phyloP scores from a whole-genome alignment of 2,329 filamentous ascomycete species.

The Talaromyces amestolkiae region DNA sequence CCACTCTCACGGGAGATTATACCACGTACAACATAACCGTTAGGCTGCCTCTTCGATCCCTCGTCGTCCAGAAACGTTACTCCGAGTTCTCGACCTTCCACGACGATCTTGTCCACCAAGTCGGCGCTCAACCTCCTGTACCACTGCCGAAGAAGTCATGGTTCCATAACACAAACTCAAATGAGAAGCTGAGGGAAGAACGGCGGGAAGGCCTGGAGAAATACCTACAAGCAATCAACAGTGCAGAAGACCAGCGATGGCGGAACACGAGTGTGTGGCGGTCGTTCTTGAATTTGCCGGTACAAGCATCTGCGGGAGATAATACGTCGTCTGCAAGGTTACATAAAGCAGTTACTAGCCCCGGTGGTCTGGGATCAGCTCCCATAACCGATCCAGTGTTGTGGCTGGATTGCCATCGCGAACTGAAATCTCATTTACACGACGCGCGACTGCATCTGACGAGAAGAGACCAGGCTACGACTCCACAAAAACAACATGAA shows the following conservation, averaged over 20 bases:
- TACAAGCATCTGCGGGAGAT: constrained; percentile 33
- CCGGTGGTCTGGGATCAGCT: constrained; percentile 30
- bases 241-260: constrained; percentile 56
- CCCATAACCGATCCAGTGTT: constrained; percentile 53
- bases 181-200: constrained; percentile 56
- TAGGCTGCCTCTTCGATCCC: constrained; percentile 59
- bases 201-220: constrained; percentile 56
- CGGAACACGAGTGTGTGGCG: constrained; percentile 57
- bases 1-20: constrained; percentile 49
- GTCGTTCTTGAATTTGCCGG: constrained; percentile 57
- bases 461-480: constrained; percentile 57
- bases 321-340: constrained; percentile 38
- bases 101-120: constrained; percentile 49
- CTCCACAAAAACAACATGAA: constrained; percentile 60
- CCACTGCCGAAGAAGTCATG: constrained; percentile 60
- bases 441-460: constrained; percentile 59
- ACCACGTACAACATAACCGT: constrained; percentile 62
- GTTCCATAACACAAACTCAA: constrained; percentile 58
- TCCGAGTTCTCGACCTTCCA: constrained; percentile 62
- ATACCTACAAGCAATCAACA: constrained; percentile 60
- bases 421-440: constrained; percentile 61
- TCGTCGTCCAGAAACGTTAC: constrained; percentile 61
- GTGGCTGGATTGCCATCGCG: constrained; percentile 61
- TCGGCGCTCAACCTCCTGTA: constrained; percentile 52
- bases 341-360: constrained; percentile 45